Conservation (phyloP, 768 basidiomycete genomes). For the Boletus reticuloceps region DNA sequence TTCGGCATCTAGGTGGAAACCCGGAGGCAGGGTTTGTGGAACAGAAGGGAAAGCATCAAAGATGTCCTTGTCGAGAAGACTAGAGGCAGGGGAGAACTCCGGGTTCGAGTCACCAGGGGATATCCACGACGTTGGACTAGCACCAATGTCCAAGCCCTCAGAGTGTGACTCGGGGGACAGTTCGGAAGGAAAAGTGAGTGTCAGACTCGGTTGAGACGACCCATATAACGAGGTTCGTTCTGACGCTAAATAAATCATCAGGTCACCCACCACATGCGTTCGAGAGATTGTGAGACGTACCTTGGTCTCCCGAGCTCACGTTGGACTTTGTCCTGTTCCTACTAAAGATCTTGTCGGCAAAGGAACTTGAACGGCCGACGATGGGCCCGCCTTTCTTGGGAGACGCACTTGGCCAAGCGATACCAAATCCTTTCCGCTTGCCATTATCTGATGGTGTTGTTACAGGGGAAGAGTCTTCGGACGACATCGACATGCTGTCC, state of each 20-base stretch:
- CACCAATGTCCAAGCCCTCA: slow-evolving; percentile 9
- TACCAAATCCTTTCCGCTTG: slow-evolving; percentile 30
- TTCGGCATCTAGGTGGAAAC: slow-evolving; percentile 17
- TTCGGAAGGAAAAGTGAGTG: slow-evolving; percentile 21
- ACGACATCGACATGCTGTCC: slow-evolving; percentile 62
- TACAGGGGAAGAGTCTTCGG: slow-evolving; percentile 64
- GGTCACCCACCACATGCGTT: background rate
- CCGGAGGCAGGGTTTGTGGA: slow-evolving; percentile 47
- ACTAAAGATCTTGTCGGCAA: slow-evolving; percentile 60
- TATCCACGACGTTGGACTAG: slow-evolving; percentile 45
- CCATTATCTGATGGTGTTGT: slow-evolving; percentile 54
- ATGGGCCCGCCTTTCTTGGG: slow-evolving; percentile 48
- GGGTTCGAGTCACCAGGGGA: slow-evolving; percentile 42
- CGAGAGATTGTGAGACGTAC: slow-evolving; percentile 33
- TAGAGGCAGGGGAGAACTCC: slow-evolving; percentile 38
- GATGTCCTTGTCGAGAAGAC: slow-evolving; percentile 52
- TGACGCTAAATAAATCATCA: slow-evolving; percentile 2
- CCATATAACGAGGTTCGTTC: slow-evolving; percentile 30
- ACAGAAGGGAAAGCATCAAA: slow-evolving; percentile 76
- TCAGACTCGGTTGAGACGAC: slow-evolving; percentile 23
- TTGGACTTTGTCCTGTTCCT: slow-evolving; percentile 53
- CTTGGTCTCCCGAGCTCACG: slow-evolving; percentile 43
- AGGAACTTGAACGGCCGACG: slow-evolving; percentile 51
- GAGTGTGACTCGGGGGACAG: slow-evolving; percentile 14
- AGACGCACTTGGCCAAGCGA: slow-evolving; percentile 48